Evolutionary conservation across 352 stramenopile species (phyloP), one percentile per base, ranked within the genome.

Genomic region (Albugo laibachii): DNA sequence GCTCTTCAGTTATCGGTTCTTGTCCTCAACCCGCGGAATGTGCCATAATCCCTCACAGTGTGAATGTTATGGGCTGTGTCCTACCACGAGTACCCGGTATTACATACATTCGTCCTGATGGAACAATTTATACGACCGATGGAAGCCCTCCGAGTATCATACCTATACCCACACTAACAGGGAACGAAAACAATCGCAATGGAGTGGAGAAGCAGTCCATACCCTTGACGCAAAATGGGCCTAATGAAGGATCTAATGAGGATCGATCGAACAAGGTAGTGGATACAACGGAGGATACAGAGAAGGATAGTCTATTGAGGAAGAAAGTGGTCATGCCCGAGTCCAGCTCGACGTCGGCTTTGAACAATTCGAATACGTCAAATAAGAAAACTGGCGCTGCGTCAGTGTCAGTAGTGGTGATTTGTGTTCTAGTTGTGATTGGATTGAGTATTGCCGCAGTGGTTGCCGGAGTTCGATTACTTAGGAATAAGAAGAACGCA

Each of bases 71-170:
- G 74, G 69, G 66, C 50, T 86, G 74, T 48, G 70, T 80, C 1
- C 15, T 53, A 5, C 41, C 50, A 1, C 67, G 66, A 2, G 69
- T 69, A 27, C 45, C 49, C 12, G 70, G 83, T 50, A 62, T 86
- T 44, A 62, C 68, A 21, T 86, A 83, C 47, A 71, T 86, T 14
- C 82, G 83, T 43, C 59, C 61, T 12, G 74, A 86, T 55, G 74
- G 74, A 45, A 63, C 24, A 8, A 31, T 8, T 3, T 31, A 31
- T 31, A 31, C 24, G 3, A 31, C 24, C 24, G 24, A 31, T 31
- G 24, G 24, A 10, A 31, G 24, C 8, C 3, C 8, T 8, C 24
- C 24, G 3, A 31, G 3, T 31, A 8, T 31, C 24, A 31, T 3
- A 8, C 24, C 8, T 31, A 8, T 31, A 31, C 8, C 24, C 3